Conservation (phyloP, 1,284 basidiomycete genomes). For the Rhodotorula sp. region DNA sequence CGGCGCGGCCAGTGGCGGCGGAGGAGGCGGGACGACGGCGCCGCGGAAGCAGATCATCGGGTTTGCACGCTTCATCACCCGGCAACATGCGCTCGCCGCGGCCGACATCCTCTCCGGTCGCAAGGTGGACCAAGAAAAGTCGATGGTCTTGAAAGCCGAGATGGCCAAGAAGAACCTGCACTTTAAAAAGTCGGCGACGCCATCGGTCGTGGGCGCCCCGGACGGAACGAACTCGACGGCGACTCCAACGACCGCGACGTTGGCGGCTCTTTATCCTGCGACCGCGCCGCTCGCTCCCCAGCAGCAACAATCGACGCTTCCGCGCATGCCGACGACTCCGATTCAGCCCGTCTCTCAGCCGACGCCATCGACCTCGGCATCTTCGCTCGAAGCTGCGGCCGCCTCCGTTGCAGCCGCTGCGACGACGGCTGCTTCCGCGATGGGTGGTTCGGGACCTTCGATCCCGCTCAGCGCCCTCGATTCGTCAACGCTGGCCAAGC, state of each 20-base stretch:
- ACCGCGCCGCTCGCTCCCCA: neutral
- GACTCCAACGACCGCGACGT: neutral
- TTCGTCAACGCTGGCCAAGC: conserved; percentile 14
- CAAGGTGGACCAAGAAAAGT: conserved; percentile 90
- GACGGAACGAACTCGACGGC: neutral
- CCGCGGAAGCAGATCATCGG: conserved; percentile 84
- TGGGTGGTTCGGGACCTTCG: conserved; percentile 8
- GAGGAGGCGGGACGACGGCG: too few relatives aligned
- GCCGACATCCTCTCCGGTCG: conserved; percentile 86
- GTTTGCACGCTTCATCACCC: conserved; percentile 90
- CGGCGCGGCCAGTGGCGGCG: neutral
- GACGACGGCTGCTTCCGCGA: neutral
- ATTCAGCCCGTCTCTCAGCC: neutral
- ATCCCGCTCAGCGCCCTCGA: conserved; percentile 39
- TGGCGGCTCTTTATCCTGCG: neutral
- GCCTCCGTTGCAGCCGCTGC: neutral
- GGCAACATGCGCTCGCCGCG: conserved; percentile 83
- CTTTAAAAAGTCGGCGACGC: conserved; percentile 13
- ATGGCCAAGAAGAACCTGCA: conserved; percentile 99
- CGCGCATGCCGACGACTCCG: neutral
- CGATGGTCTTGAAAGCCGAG: conserved; percentile 91
- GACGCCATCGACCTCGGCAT: neutral
- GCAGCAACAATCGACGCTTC: neutral
- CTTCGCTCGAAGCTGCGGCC: neutral
- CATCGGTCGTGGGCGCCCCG: neutral